Evolutionary conservation across 352 stramenopile genomes (phyloP).

Genomic region (Phytophthora lateralis): DNA sequence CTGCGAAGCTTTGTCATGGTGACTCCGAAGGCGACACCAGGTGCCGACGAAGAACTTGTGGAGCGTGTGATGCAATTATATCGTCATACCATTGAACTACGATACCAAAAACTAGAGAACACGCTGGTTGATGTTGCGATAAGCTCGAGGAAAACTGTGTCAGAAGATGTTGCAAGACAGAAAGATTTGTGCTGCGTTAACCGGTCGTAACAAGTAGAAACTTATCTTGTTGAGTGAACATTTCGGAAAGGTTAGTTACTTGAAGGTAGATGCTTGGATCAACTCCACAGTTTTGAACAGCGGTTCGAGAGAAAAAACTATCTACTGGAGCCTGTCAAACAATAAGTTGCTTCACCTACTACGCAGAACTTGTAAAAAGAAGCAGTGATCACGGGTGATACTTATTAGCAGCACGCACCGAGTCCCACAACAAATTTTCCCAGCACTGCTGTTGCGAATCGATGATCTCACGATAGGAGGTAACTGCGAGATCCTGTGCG

Average conservation of each 20-base stretch:
- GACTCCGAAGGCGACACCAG: conserved; percentile 4
- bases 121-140: conserved; percentile 23
- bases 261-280: too few species aligned
- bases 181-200: not conserved
- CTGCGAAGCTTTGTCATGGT: conserved; percentile 21
- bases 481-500: not conserved
- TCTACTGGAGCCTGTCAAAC: too few species aligned
- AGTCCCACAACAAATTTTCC: conserved; percentile 15
- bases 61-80: conserved; percentile 29
- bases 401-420: not conserved
- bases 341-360: not conserved
- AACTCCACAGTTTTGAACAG: too few species aligned
- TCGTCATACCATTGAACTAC: conserved; percentile 23
- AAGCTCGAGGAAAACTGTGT: not conserved
- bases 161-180: not conserved
- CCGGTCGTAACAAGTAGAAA: not conserved
- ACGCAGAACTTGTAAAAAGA: not conserved
- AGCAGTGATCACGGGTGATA: not conserved
- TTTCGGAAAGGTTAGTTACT: not conserved
- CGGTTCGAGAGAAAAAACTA: too few species aligned
- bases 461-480: conserved; percentile 6
- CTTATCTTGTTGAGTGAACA: not conserved
- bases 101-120: conserved; percentile 32
- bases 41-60: conserved; percentile 4
- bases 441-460: conserved; percentile 12